These are phyloP conservation scores for Tricholoma terreum DNA, from an alignment of 768 basidiomycete species.

Conservation along the genomic window DNA sequence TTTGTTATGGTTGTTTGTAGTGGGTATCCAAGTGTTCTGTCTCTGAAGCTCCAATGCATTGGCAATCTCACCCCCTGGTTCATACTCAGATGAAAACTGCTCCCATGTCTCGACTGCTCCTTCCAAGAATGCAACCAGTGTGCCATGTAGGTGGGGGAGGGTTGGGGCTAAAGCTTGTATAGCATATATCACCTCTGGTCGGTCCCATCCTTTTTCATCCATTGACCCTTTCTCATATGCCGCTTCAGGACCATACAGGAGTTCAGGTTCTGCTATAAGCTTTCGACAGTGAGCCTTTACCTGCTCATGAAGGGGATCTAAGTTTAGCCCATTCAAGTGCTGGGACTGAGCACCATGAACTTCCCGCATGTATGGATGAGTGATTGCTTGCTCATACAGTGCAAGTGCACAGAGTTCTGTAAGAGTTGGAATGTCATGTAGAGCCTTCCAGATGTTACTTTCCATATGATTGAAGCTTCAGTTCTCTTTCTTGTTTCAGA, in stretches of 20 bases:
- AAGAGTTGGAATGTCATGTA: conserved; percentile 22
- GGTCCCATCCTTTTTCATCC: conserved; percentile 24
- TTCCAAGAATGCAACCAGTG: conserved; percentile 21
- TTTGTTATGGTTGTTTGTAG: conserved; percentile 30
- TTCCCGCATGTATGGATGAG: conserved; percentile 23
- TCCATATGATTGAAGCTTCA: conserved; percentile 21
- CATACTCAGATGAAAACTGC: conserved; percentile 27
- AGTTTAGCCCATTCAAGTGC: conserved; percentile 19
- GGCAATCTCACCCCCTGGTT: conserved; percentile 25
- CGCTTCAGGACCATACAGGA: conserved; percentile 17
- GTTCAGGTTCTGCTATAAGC: conserved; percentile 17
- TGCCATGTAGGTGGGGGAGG: conserved; percentile 15
- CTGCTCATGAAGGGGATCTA: conserved; percentile 22
- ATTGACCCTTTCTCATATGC: conserved; percentile 13
- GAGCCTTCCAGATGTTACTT: conserved; percentile 21
- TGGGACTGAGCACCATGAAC: conserved; percentile 13
- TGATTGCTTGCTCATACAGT: conserved; percentile 23
- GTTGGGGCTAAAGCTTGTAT: conserved; percentile 9
- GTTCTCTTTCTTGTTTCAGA: conserved; percentile 25
- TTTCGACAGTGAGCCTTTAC: conserved; percentile 13
- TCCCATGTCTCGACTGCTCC: conserved; percentile 26
- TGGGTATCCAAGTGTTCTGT: conserved; percentile 23
- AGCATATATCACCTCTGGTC: conserved; percentile 15
- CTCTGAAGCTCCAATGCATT: conserved; percentile 15
- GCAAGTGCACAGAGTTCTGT: conserved; percentile 26